Evolutionary conservation across 164 flowering plant genomes (phyloP).

Genomic region (Liquidambar formosana): DNA sequence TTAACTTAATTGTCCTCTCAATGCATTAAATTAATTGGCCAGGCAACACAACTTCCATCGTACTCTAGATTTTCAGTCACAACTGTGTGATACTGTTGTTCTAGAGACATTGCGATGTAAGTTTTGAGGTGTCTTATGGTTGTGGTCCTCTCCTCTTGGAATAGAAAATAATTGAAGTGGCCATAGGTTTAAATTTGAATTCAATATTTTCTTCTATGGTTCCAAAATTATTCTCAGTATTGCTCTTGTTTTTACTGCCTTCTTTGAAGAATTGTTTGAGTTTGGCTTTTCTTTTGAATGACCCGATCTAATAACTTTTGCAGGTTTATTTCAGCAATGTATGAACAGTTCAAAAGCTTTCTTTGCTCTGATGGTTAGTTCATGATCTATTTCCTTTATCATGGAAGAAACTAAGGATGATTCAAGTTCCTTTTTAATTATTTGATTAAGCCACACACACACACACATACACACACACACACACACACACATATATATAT

Average conservation of each 20-base stretch:
- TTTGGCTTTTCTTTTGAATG: background rate
- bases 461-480: too few species aligned
- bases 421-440: too few species aligned
- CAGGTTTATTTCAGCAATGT: constrained; percentile 96
- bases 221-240: background rate
- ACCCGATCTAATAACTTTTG: constrained; percentile 12
- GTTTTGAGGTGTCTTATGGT: background rate
- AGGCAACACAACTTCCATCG: background rate
- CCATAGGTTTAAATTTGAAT: background rate
- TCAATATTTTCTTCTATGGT: background rate
- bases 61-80: background rate
- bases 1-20: background rate
- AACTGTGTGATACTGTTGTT: background rate
- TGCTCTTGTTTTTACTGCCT: background rate
- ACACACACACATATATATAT: background rate
- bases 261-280: background rate
- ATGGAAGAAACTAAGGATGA: background rate
- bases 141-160: background rate
- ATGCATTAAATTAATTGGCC: background rate
- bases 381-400: background rate
- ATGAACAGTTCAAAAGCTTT: constrained; percentile 77
- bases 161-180: background rate
- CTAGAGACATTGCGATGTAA: background rate
- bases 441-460: background rate
- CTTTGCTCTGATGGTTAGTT: constrained; percentile 77